phyloP scores from a whole-genome alignment of 2,329 filamentous ascomycete genomes.

The Trichoderma sp. region DNA sequence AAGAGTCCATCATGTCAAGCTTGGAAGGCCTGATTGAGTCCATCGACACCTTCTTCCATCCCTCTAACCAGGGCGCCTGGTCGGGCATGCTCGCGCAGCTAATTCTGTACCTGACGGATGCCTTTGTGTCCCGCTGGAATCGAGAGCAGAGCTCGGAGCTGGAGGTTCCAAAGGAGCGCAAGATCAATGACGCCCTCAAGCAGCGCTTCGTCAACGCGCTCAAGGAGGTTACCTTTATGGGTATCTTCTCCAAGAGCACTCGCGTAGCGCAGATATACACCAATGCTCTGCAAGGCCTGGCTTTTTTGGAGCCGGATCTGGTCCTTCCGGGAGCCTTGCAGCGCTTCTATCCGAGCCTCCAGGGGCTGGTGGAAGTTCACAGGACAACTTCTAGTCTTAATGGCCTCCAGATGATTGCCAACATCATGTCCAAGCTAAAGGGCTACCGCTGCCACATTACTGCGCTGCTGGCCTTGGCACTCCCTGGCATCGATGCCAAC shows the following conservation, averaged over 20 bases:
- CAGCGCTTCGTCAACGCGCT: constrained; percentile 85
- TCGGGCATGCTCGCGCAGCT: constrained; percentile 87
- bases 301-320: constrained; percentile 86
- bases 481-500: constrained; percentile 97
- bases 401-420: constrained; percentile 87
- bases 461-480: constrained; percentile 83
- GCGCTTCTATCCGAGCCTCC: constrained; percentile 93
- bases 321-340: constrained; percentile 92
- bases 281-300: constrained; percentile 83
- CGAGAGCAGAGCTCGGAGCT: constrained; percentile 91
- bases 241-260: constrained; percentile 92
- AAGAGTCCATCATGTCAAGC: constrained; percentile 78
- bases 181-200: constrained; percentile 78
- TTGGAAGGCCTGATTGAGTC: constrained; percentile 92
- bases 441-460: constrained; percentile 97
- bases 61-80: constrained; percentile 92
- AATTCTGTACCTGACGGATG: constrained; percentile 88
- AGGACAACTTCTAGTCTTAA: constrained; percentile 91
- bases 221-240: constrained; percentile 95
- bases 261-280: constrained; percentile 91
- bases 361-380: constrained; percentile 95
- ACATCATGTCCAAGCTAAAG: constrained; percentile 87
- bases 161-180: constrained; percentile 77
- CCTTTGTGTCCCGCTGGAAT: constrained; percentile 98
- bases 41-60: constrained; percentile 97